A percentile compares a stretch with the other conserved stretches of the same genome.
phyloP scores from a whole-genome alignment of 2,329 filamentous ascomycete genomes.

The Phoma sp. region DNA sequence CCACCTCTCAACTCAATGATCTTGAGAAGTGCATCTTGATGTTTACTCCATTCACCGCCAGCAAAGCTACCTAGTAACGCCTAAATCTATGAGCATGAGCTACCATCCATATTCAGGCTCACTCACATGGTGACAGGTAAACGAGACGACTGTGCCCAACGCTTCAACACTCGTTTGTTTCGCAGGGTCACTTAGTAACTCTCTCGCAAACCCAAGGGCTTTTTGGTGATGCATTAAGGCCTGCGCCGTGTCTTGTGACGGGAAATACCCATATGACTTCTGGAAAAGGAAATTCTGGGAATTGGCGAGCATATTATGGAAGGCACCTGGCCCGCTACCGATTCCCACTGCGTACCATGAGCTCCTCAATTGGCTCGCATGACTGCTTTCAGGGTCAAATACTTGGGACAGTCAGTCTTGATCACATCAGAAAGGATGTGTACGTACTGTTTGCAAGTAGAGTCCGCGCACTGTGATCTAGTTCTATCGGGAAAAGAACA shows the following conservation, averaged over 20 bases:
- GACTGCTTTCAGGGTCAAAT: conserved; percentile 27
- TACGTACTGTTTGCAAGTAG: conserved; percentile 35
- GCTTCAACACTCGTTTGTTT: conserved; percentile 31
- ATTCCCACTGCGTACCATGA: conserved; percentile 38
- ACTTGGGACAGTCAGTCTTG: conserved; percentile 29
- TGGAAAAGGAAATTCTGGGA: conserved; percentile 36
- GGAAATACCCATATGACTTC: conserved; percentile 25
- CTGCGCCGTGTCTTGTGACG: conserved; percentile 27
- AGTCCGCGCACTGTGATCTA: conserved; percentile 30
- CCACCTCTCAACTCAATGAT: conserved; percentile 35
- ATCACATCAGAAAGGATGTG: neutral
- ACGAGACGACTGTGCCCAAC: conserved; percentile 27
- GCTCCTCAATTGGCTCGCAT: conserved; percentile 32
- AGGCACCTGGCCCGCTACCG: conserved; percentile 22
- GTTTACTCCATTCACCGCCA: conserved; percentile 28
- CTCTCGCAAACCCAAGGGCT: conserved; percentile 25
- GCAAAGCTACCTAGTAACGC: conserved; percentile 28
- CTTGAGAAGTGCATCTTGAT: conserved; percentile 31
- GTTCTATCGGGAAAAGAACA: conserved; percentile 30
- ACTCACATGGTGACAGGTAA: conserved; percentile 39
- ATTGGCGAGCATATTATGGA: conserved; percentile 36
- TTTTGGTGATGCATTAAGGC: conserved; percentile 32
- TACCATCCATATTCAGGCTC: too few species aligned
- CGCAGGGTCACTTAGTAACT: conserved; percentile 28
- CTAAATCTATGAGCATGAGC: conserved; percentile 14